phyloP scores from a whole-genome alignment of 2,329 filamentous ascomycete species.

The Fusarium nanum region DNA sequence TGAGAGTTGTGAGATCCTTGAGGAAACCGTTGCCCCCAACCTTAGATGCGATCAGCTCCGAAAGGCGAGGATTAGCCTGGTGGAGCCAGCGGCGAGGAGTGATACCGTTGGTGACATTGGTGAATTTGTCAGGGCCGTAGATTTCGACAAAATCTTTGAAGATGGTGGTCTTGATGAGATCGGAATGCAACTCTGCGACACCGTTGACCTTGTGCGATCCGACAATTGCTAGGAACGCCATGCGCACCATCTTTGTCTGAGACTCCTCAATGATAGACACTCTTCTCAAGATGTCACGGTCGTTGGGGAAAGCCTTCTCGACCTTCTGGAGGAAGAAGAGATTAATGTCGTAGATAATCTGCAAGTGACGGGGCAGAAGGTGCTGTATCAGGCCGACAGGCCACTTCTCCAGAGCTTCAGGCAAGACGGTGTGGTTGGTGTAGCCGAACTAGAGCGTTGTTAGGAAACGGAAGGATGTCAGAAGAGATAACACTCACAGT shows the following conservation, averaged over 20 bases:
- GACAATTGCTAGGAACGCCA: conserved; percentile 95
- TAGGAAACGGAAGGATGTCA: background rate
- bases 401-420: conserved; percentile 98
- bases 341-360: conserved; percentile 99
- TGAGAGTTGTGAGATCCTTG: conserved; percentile 87
- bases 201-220: conserved; percentile 99
- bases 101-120: conserved; percentile 98
- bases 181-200: conserved; percentile 96
- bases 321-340: conserved; percentile 90
- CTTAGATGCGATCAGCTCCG: conserved; percentile 91
- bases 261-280: conserved; percentile 99
- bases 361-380: conserved; percentile 90
- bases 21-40: conserved; percentile 85
- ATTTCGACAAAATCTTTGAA: conserved; percentile 98
- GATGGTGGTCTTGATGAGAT: conserved; percentile 98
- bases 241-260: conserved; percentile 96
- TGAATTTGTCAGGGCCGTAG: conserved; percentile 97
- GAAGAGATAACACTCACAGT: conserved; percentile 62
- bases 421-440: conserved; percentile 98
- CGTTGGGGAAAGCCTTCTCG: conserved; percentile 89
- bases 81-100: conserved; percentile 96
- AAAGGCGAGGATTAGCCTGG: conserved; percentile 94
- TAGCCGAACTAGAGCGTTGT: conserved; percentile 78
- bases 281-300: conserved; percentile 83
- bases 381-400: conserved; percentile 92